These are phyloP conservation scores for Diplodia intermedia DNA, from an alignment of 2,329 filamentous ascomycete species.

Conservation along the genomic window DNA sequence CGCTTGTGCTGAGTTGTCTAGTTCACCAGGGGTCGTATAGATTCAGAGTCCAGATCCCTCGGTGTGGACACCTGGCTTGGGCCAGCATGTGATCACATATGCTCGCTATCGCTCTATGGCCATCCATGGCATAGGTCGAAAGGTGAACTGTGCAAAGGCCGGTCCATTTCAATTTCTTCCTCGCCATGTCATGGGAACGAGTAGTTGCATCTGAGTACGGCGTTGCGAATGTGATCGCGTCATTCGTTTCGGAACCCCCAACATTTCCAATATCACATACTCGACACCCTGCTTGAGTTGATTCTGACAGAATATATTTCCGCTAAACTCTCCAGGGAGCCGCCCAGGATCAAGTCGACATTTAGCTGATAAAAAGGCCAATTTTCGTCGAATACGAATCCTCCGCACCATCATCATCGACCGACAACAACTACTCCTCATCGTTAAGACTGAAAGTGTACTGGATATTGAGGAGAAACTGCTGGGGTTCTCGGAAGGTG, in stretches of 20 bases:
- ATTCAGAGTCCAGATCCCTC: background rate
- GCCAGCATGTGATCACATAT: background rate
- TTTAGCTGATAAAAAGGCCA: background rate
- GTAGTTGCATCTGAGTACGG: background rate
- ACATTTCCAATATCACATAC: background rate
- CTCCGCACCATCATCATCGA: background rate
- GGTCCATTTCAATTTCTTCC: background rate
- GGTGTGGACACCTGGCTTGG: background rate
- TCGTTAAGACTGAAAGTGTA: background rate
- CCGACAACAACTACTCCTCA: background rate
- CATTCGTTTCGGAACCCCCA: background rate
- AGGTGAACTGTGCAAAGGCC: background rate
- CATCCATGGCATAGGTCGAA: background rate
- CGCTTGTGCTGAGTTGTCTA: background rate
- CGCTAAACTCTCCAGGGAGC: background rate
- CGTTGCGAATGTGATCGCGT: background rate
- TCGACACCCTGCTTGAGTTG: background rate
- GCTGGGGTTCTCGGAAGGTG: too few species aligned
- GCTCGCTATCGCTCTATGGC: background rate
- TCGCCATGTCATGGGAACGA: background rate
- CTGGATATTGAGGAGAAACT: too few species aligned
- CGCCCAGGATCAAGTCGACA: background rate
- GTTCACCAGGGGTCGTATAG: background rate
- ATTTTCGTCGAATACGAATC: background rate
- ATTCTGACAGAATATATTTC: background rate